Evolutionary conservation across 352 stramenopile genomes (phyloP).

Genomic region (Globisporangium iwayamae): DNA sequence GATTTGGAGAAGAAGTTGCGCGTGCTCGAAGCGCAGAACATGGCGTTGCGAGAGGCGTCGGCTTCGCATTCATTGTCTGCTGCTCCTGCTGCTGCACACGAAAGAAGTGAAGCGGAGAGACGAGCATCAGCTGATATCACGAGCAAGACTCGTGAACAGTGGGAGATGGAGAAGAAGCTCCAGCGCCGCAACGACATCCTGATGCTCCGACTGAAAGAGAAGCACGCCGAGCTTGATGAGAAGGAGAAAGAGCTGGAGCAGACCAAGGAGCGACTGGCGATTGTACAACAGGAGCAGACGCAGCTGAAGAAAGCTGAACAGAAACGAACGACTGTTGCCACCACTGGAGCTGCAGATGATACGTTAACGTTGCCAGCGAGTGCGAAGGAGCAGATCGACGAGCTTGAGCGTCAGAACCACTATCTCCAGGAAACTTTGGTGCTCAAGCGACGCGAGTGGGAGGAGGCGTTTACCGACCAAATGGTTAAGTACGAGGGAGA

Average conservation of each 20-base stretch:
- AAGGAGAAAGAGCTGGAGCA: slow-evolving; percentile 42
- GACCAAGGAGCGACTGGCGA: slow-evolving; percentile 27
- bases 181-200: slow-evolving; percentile 67
- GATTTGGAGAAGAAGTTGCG: slow-evolving; percentile 68
- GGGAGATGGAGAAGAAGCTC: slow-evolving; percentile 69
- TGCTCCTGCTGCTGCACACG: not conserved
- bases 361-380: not conserved
- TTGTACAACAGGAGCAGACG: slow-evolving; percentile 26
- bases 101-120: not conserved
- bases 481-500: slow-evolving; percentile 58
- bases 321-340: slow-evolving; percentile 14
- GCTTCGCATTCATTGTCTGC: slow-evolving; percentile 1
- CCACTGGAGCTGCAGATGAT: not conserved
- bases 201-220: slow-evolving; percentile 65
- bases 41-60: slow-evolving; percentile 59
- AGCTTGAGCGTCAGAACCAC: slow-evolving; percentile 48
- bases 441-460: slow-evolving; percentile 70
- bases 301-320: slow-evolving; percentile 21
- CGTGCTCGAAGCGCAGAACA: slow-evolving; percentile 74
- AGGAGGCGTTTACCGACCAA: slow-evolving; percentile 37
- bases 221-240: slow-evolving; percentile 44
- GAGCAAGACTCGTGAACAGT: slow-evolving; percentile 26
- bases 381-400: slow-evolving; percentile 28
- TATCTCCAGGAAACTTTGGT: slow-evolving; percentile 57
- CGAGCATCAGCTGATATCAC: not conserved